Evolutionary conservation across 2,329 filamentous ascomycete genomes (phyloP).

Genomic region (Botrytis galanthina): DNA sequence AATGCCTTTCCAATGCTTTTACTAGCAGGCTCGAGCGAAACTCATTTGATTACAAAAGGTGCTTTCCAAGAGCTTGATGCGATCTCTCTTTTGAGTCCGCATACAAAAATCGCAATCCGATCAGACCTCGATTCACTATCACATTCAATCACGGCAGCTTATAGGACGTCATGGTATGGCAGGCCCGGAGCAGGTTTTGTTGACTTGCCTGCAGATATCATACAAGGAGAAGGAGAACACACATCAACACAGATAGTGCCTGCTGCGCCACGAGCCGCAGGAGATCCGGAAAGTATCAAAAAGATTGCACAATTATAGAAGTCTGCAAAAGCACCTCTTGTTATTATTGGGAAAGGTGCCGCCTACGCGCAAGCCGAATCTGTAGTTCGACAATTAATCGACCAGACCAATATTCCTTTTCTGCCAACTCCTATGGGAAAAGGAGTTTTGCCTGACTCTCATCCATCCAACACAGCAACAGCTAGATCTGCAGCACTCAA

Average conservation of each 20-base stretch:
- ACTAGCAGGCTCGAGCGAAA: slow-evolving; percentile 53
- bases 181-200: slow-evolving; percentile 53
- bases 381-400: slow-evolving; percentile 46
- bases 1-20: slow-evolving; percentile 56
- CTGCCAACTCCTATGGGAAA: slow-evolving; percentile 60
- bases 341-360: slow-evolving; percentile 56
- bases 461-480: slow-evolving; percentile 51
- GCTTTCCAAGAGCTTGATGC: slow-evolving; percentile 58
- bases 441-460: slow-evolving; percentile 54
- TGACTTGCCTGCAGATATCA: slow-evolving; percentile 55
- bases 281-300: slow-evolving; percentile 45
- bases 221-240: slow-evolving; percentile 44
- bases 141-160: slow-evolving; percentile 49
- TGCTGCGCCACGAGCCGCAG: slow-evolving; percentile 44
- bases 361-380: slow-evolving; percentile 52
- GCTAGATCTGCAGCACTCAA: slow-evolving; percentile 53
- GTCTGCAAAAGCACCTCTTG: slow-evolving; percentile 48
- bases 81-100: slow-evolving; percentile 50
- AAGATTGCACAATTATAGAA: slow-evolving; percentile 47
- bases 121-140: slow-evolving; percentile 47
- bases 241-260: slow-evolving; percentile 34
- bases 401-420: slow-evolving; percentile 51
- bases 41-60: slow-evolving; percentile 50
- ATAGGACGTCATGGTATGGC: slow-evolving; percentile 53
- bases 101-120: slow-evolving; percentile 51